These are phyloP conservation scores for Fusarium anthophilum DNA, from an alignment of 2,329 filamentous ascomycete species.

Conservation along the genomic window DNA sequence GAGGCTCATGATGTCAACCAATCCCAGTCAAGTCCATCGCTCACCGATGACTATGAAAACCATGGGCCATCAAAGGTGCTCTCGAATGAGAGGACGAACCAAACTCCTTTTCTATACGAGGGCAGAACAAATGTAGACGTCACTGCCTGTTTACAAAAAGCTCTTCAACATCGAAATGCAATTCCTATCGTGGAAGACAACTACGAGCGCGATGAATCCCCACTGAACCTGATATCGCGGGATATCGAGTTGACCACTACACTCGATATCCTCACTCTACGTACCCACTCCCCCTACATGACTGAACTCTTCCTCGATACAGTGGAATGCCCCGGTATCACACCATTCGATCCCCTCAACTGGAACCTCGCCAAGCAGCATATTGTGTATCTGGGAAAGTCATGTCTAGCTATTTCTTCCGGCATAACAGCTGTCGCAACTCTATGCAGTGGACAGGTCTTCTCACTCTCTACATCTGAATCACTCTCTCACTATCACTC, in stretches of 20 bases:
- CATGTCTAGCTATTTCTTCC: neutral
- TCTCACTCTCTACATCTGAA: neutral
- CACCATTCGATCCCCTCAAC: neutral
- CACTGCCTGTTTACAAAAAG: neutral
- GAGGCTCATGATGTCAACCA: neutral
- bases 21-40: neutral
- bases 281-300: neutral
- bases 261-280: neutral
- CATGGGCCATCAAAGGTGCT: neutral
- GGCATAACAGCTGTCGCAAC: neutral
- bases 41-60: fast-evolving
- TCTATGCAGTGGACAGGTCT: neutral
- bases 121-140: neutral
- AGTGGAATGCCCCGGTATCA: neutral
- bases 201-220: neutral
- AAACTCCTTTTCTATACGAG: neutral
- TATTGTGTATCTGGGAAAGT: neutral
- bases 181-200: neutral
- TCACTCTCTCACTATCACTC: neutral
- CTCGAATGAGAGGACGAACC: neutral
- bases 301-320: neutral
- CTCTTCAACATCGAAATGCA: neutral
- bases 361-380: neutral
- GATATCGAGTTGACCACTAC: neutral
- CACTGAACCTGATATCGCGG: neutral